These are phyloP conservation scores for Leccinum incarnatum DNA, from an alignment of 768 basidiomycete genomes.

Conservation along the genomic window DNA sequence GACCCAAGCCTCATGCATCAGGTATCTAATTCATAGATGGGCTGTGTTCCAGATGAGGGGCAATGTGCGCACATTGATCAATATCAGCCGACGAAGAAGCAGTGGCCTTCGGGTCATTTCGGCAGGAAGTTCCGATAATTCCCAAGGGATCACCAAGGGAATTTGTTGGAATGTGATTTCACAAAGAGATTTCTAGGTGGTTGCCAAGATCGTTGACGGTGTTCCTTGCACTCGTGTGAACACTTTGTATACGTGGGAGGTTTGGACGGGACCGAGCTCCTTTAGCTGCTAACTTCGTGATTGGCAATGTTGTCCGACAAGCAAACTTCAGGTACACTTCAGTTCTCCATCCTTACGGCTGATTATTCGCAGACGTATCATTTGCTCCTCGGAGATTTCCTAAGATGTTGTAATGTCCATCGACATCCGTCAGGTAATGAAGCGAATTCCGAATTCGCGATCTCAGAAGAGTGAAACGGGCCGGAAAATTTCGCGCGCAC, in stretches of 20 bases:
- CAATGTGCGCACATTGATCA: too few species aligned
- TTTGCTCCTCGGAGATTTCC: not conserved
- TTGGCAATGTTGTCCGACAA: not conserved
- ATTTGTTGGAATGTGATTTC: not conserved
- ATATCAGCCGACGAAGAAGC: not conserved
- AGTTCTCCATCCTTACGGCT: not conserved
- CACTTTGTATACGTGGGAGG: not conserved
- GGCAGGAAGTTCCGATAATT: not conserved
- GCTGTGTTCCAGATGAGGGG: too few species aligned
- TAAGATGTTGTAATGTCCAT: not conserved
- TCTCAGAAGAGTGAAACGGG: not conserved
- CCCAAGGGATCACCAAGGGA: not conserved
- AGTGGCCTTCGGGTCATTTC: not conserved
- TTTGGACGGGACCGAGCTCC: not conserved
- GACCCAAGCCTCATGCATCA: too few species aligned
- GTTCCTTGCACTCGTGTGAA: not conserved
- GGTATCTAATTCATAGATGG: too few species aligned
- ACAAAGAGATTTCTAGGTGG: not conserved
- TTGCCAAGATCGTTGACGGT: too few species aligned
- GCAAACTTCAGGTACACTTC: not conserved
- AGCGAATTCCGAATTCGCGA: conserved; percentile 6
- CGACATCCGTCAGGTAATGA: not conserved
- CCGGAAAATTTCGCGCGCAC: not conserved
- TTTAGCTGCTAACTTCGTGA: too few species aligned
- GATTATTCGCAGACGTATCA: not conserved